These are phyloP conservation scores for Fonsecaea monophora DNA, from an alignment of 2,329 filamentous ascomycete genomes.

Conservation along the genomic window DNA sequence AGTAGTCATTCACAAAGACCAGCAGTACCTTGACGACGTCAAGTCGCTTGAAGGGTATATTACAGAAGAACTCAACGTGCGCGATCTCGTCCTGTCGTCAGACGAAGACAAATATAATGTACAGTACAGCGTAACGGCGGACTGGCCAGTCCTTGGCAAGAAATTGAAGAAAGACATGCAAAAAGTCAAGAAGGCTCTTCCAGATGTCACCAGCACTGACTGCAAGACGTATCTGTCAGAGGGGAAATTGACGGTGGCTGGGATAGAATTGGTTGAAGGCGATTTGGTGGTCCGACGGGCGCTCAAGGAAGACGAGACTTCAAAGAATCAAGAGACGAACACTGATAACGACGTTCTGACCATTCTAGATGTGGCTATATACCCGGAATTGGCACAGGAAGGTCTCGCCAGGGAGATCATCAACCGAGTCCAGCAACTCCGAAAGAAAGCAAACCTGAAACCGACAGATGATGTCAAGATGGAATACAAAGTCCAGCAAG, in stretches of 20 bases:
- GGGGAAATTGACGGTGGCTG: constrained; percentile 80
- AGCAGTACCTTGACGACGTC: constrained; percentile 84
- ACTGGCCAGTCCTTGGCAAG: constrained; percentile 94
- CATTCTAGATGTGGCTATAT: constrained; percentile 81
- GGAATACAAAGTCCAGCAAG: constrained; percentile 82
- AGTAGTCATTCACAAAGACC: constrained; percentile 84
- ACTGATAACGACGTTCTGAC: constrained; percentile 89
- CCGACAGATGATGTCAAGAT: constrained; percentile 95
- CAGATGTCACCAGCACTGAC: constrained; percentile 76
- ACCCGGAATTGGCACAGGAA: constrained; percentile 86
- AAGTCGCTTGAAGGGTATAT: constrained; percentile 87
- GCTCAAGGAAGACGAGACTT: constrained; percentile 73
- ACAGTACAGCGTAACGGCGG: constrained; percentile 85
- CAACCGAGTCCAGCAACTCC: constrained; percentile 86
- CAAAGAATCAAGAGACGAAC: constrained; percentile 81
- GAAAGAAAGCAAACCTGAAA: constrained; percentile 90
- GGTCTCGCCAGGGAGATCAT: constrained; percentile 91
- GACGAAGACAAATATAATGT: constrained; percentile 93
- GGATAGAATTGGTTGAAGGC: constrained; percentile 79
- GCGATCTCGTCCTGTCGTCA: constrained; percentile 79
- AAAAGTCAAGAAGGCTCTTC: constrained; percentile 89
- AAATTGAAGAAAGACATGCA: constrained; percentile 95
- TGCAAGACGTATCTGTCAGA: constrained; percentile 78
- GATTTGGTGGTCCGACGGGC: constrained; percentile 84
- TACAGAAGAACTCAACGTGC: constrained; percentile 87